Conservation (phyloP, 2,329 filamentous ascomycete species). For the Hymenoscyphus repandus region DNA sequence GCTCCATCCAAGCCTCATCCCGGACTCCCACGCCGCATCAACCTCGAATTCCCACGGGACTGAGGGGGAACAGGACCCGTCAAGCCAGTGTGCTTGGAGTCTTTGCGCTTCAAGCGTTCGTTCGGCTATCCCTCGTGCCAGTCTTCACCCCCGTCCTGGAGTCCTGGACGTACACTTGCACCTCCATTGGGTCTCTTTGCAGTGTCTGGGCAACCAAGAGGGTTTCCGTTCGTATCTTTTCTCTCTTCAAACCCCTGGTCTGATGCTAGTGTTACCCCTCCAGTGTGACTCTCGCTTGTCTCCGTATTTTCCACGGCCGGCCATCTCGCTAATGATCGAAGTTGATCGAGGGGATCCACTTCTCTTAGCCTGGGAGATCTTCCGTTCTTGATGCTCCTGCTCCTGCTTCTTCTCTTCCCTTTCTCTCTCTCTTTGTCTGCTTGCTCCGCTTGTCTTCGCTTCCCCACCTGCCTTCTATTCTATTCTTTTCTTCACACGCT, state of each 20-base stretch:
- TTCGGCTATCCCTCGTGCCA: too few relatives aligned
- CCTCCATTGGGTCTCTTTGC: too few relatives aligned
- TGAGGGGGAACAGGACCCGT: too few relatives aligned
- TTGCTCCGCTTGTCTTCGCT: constrained; percentile 16
- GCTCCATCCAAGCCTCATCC: too few relatives aligned
- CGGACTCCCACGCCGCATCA: too few relatives aligned
- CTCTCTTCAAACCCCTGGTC: not conserved
- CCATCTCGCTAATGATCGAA: not conserved
- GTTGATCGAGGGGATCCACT: not conserved
- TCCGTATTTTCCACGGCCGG: not conserved
- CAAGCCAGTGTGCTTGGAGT: too few relatives aligned
- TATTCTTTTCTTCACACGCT: constrained; percentile 28
- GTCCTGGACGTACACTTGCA: too few relatives aligned
- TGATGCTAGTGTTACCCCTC: not conserved
- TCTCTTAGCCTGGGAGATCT: constrained; percentile 5
- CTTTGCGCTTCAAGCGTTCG: too few relatives aligned
- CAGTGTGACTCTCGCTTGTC: not conserved
- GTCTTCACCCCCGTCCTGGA: too few relatives aligned
- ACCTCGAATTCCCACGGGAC: too few relatives aligned
- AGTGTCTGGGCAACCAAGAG: not conserved
- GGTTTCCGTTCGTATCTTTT: not conserved
- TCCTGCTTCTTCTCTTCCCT: constrained; percentile 11
- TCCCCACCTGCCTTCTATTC: constrained; percentile 5
- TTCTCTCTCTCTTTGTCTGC: constrained; percentile 15
- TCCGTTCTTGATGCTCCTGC: constrained; percentile 8